phyloP scores from a whole-genome alignment of 1,284 basidiomycete genomes.

The Veloporphyrellus conicus region DNA sequence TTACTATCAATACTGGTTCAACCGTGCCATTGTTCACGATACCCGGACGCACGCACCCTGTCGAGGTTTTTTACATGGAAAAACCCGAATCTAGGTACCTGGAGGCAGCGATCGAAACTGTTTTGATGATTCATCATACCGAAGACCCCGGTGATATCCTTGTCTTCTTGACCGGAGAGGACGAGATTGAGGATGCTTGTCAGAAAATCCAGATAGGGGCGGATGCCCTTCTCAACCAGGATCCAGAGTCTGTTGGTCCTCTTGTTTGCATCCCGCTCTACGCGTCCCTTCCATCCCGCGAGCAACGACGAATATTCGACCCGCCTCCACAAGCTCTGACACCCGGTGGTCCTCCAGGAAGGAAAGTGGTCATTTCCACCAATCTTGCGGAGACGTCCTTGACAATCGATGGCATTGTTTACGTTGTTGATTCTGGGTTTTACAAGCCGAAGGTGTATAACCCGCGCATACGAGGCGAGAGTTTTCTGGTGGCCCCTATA shows the following conservation, averaged over 20 bases:
- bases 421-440: conserved; percentile 98
- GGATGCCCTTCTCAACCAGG: conserved; percentile 95
- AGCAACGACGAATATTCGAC: conserved; percentile 96
- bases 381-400: conserved; percentile 99
- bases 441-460: conserved; percentile 99
- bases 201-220: conserved; percentile 98
- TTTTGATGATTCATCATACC: conserved; percentile 98
- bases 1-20: too few relatives aligned
- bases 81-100: conserved; percentile 97
- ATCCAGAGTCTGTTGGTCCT: too few relatives aligned
- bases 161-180: conserved; percentile 96
- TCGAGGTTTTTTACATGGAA: conserved; percentile 96
- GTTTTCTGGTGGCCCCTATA: conserved; percentile 97
- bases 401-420: conserved; percentile 98
- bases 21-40: conserved; percentile 99
- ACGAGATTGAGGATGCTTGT: conserved; percentile 97
- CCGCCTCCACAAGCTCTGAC: too few relatives aligned
- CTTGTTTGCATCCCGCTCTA: conserved; percentile 96
- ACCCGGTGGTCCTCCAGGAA: conserved; percentile 92
- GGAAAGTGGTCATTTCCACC: conserved; percentile 97
- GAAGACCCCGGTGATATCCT: conserved; percentile 96
- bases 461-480: conserved; percentile 96
- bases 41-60: conserved; percentile 96
- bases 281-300: conserved; percentile 94
- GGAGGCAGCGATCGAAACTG: conserved; percentile 95